Evolutionary conservation across 2,329 filamentous ascomycete species (phyloP).

Genomic region (Paecilomyces sp.): DNA sequence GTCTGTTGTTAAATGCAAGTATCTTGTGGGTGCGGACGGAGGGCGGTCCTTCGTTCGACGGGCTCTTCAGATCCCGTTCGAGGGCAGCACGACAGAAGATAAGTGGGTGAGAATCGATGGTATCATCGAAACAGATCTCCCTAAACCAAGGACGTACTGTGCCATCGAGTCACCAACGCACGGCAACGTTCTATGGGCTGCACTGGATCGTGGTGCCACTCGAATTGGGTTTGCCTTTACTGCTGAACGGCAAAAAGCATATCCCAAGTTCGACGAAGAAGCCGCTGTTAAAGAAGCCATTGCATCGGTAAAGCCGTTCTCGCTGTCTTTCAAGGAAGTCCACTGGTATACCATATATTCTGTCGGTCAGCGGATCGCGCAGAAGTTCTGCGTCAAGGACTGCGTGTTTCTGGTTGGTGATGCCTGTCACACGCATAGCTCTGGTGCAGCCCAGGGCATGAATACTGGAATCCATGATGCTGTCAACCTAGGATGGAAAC

Average conservation of each 20-base stretch:
- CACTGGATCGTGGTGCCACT: constrained; percentile 13
- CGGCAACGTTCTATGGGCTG: constrained; percentile 25
- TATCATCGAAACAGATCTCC: constrained; percentile 20
- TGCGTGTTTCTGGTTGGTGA: constrained; percentile 35
- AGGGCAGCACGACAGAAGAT: constrained; percentile 28
- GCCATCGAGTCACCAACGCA: constrained; percentile 13
- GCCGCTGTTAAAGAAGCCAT: constrained; percentile 13
- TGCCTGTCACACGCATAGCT: constrained; percentile 49
- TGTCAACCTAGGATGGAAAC: constrained; percentile 48
- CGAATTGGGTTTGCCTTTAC: constrained; percentile 14
- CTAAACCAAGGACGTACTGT: constrained; percentile 12
- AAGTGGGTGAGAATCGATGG: constrained; percentile 16
- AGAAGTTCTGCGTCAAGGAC: constrained; percentile 32
- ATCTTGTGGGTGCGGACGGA: constrained; percentile 44
- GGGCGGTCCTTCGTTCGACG: constrained; percentile 40
- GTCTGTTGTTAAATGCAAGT: constrained; percentile 3
- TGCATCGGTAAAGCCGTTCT: constrained; percentile 12
- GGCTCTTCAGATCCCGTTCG: constrained; percentile 29
- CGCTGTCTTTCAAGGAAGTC: constrained; percentile 12
- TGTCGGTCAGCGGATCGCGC: constrained; percentile 33
- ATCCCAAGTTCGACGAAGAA: constrained; percentile 8
- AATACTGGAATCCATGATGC: constrained; percentile 47
- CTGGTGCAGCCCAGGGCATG: constrained; percentile 48
- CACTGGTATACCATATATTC: constrained; percentile 31
- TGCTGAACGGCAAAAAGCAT: constrained; percentile 9